Conservation (phyloP, 2,329 filamentous ascomycete species). For the Scopulariopsis brevicaulis region DNA sequence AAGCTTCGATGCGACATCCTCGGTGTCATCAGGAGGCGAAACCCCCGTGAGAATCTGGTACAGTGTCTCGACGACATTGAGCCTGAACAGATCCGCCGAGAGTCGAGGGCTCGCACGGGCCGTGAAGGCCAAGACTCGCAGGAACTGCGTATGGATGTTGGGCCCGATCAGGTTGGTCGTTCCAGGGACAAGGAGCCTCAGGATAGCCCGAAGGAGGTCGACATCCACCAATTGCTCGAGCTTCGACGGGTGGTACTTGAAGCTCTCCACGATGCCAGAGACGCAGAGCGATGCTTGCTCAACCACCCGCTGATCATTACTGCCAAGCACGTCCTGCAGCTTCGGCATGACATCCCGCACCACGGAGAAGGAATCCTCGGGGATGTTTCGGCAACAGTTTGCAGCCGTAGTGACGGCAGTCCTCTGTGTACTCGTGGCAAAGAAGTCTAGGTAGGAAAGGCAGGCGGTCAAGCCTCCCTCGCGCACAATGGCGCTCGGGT, state of each 20-base stretch:
- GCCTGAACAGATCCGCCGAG: constrained; percentile 83
- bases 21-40: constrained; percentile 70
- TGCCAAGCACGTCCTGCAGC: constrained; percentile 76
- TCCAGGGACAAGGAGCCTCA: constrained; percentile 81
- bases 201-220: constrained; percentile 71
- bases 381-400: constrained; percentile 95
- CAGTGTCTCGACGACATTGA: constrained; percentile 93
- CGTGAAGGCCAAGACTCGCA: constrained; percentile 82
- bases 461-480: constrained; percentile 95
- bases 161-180: constrained; percentile 91
- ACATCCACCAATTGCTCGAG: constrained; percentile 87
- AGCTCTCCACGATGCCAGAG: constrained; percentile 92
- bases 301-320: constrained; percentile 91
- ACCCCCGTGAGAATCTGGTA: constrained; percentile 97
- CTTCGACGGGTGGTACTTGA: constrained; percentile 77
- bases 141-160: constrained; percentile 91
- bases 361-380: constrained; percentile 83
- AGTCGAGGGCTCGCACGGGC: constrained; percentile 79
- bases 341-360: constrained; percentile 96
- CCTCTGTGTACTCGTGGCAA: constrained; percentile 90
- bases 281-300: constrained; percentile 95
- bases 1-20: constrained; percentile 73
- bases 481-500: constrained; percentile 86
- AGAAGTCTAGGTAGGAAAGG: constrained; percentile 92
- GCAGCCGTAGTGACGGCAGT: constrained; percentile 95